Base-by-base conservation (phyloP, 306 rosid species). In the Corylus avellana region DNA sequence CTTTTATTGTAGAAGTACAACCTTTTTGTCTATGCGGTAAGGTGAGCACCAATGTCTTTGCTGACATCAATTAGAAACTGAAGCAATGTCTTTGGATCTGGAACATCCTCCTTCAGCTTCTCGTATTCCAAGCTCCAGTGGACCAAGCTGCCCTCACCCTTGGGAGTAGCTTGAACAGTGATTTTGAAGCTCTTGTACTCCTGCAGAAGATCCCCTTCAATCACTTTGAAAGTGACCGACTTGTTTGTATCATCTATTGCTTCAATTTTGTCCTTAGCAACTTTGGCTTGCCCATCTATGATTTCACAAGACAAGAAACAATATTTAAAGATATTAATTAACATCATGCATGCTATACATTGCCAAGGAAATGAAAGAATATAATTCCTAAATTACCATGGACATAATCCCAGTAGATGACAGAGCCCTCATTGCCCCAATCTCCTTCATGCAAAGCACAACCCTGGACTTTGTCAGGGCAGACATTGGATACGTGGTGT, bases 121-220 rank as follows among this genome's bases (percentile, higher is more conserved):
- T 87, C 86, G 39, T 84, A 87, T 49, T 87, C 90, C 61, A 87
- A 0, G 4, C 67, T 69, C 76, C 86, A 81, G 7, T 77, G 84
- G 12, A 76, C 80, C 18, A 55, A 48, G 29, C 88, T 61, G 9
- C 86, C 83, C 39, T 79, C 50, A 1, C 46, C 81, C 57, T 79
- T 73, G 12, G 88, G 72, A 54, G 48, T 76, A 11, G 17, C 56
- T 17, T 77, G 76, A 12, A 78, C 1, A 4, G 27, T 59, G 58
- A 49, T 0, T 32, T 37, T 42, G 50, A 84, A 74, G 70, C 69
- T 66, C 72, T 79, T 75, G 80, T 64, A 79, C 12, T 76, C 61
- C 67, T 84, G 63, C 59, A 82, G 5, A 4, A 79, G 55, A 25
- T 82, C 84, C 44, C 82, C 86, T 74, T 83, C 86, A 35, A 81